These are phyloP conservation scores for Microbotryomycetes sp. DNA, from an alignment of 1,284 basidiomycete genomes.

Conservation along the genomic window DNA sequence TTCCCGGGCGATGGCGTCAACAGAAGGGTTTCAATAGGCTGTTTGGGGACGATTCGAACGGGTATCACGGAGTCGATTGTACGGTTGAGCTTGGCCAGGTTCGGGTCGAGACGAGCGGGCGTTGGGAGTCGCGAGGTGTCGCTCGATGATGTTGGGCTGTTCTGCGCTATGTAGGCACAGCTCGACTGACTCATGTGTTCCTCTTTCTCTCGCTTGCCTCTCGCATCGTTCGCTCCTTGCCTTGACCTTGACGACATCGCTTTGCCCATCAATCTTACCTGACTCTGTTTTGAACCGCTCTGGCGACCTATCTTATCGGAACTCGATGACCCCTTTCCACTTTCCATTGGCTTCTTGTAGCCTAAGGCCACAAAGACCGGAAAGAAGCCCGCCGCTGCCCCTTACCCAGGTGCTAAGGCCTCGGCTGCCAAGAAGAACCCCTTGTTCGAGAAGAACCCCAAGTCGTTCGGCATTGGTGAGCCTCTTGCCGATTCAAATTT, in stretches of 20 bases:
- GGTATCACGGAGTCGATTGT: neutral
- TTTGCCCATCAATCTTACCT: neutral
- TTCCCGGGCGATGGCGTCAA: neutral
- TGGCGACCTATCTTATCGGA: slow-evolving; percentile 1
- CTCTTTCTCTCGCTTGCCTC: neutral
- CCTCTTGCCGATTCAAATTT: slow-evolving; percentile 21
- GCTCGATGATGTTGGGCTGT: neutral
- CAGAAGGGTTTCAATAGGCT: neutral
- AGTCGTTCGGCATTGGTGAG: slow-evolving; percentile 92
- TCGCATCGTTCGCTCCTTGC: neutral
- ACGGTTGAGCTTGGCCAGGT: neutral
- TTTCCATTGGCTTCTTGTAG: neutral
- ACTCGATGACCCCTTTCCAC: slow-evolving; percentile 7
- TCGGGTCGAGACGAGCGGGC: neutral
- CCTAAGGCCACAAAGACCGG: slow-evolving; percentile 11
- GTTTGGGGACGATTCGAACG: neutral
- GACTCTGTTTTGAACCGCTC: neutral
- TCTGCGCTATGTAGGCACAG: no score
- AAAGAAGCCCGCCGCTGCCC: slow-evolving; percentile 24
- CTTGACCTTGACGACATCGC: neutral
- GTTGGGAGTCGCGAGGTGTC: neutral
- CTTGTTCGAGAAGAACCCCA: slow-evolving; percentile 82
- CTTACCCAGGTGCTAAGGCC: slow-evolving; percentile 47
- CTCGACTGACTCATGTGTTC: neutral
- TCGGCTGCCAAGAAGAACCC: slow-evolving; percentile 75